phyloP scores from a whole-genome alignment of 345 rosid genomes.

The Streptanthus diversifolius region DNA sequence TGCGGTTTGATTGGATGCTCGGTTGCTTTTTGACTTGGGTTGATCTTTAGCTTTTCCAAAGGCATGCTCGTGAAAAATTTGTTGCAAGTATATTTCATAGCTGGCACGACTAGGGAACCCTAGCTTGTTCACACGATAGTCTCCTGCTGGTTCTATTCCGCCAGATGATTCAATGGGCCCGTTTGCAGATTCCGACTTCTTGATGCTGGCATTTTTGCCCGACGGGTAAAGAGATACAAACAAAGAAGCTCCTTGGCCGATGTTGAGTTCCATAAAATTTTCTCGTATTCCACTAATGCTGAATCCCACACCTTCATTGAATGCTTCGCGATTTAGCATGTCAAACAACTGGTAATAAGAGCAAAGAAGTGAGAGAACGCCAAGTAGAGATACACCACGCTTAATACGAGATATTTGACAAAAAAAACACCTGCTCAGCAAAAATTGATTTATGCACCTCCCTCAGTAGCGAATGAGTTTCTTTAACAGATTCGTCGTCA shows the following conservation, averaged over 20 bases:
- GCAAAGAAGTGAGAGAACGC: constrained; percentile 22
- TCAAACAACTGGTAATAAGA: constrained; percentile 69
- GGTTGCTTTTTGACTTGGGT: constrained; percentile 38
- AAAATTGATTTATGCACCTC: constrained; percentile 80
- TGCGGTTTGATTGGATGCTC: constrained; percentile 44
- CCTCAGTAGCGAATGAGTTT: constrained; percentile 61
- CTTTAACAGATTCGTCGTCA: constrained; percentile 64
- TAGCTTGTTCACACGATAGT: constrained; percentile 36
- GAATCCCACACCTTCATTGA: constrained; percentile 65
- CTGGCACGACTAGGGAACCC: constrained; percentile 51
- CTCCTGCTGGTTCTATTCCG: constrained; percentile 40
- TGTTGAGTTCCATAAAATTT: constrained; percentile 68
- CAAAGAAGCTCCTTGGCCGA: constrained; percentile 68
- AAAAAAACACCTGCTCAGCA: constrained; percentile 63
- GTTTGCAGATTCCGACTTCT: constrained; percentile 40
- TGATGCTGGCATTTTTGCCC: constrained; percentile 31
- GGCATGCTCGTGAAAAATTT: constrained; percentile 66
- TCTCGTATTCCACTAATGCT: constrained; percentile 80
- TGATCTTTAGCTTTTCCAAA: constrained; percentile 51
- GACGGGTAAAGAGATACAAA: constrained; percentile 65
- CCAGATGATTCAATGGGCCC: constrained; percentile 46
- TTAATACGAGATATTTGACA: background rate
- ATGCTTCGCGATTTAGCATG: constrained; percentile 73
- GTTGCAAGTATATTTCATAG: constrained; percentile 82
- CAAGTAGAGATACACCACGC: background rate